Percentiles rank a stretch among this genome's conserved stretches.
Conservation (phyloP, 495 filamentous ascomycete genomes). For the Parachaetomium inaequale region DNA sequence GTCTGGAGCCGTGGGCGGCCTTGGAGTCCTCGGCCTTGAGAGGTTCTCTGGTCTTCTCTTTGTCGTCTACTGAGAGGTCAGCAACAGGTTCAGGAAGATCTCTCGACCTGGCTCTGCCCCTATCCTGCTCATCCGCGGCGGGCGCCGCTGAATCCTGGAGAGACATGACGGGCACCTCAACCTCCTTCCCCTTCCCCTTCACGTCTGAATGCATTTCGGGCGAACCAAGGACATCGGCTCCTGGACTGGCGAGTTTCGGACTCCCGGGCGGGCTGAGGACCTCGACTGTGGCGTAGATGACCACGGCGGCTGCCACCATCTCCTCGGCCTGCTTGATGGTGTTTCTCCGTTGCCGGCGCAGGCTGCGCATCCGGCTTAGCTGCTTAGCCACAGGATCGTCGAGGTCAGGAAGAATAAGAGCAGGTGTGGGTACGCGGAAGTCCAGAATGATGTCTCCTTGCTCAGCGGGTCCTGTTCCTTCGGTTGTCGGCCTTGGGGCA, state of each 20-base stretch:
- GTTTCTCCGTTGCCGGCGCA: slow-evolving; percentile 38
- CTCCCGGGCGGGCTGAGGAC: slow-evolving; percentile 37
- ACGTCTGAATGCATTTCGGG: slow-evolving; percentile 32
- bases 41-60: slow-evolving; percentile 33
- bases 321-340: slow-evolving; percentile 44
- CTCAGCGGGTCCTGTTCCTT: slow-evolving; percentile 21
- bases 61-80: slow-evolving; percentile 48
- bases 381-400: slow-evolving; percentile 40
- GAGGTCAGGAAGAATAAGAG: slow-evolving; percentile 43
- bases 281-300: slow-evolving; percentile 45
- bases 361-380: slow-evolving; percentile 37
- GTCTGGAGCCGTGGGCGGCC: slow-evolving; percentile 27
- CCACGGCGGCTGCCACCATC: slow-evolving; percentile 46
- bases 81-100: slow-evolving; percentile 38
- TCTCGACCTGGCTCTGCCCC: slow-evolving; percentile 32
- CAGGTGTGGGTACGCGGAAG: slow-evolving; percentile 43
- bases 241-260: slow-evolving; percentile 30
- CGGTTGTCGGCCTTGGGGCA: slow-evolving; percentile 26
- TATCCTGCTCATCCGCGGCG: slow-evolving; percentile 19
- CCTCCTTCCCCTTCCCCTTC: slow-evolving; percentile 36
- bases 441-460: slow-evolving; percentile 28
- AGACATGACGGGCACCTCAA: slow-evolving; percentile 26
- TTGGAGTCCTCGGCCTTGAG: slow-evolving; percentile 32
- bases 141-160: slow-evolving; percentile 18
- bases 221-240: slow-evolving; percentile 28